A percentile compares a stretch with the other conserved stretches of the same genome.
Conservation (phyloP, 331 rosid species). For the Pyrus hybrid region DNA sequence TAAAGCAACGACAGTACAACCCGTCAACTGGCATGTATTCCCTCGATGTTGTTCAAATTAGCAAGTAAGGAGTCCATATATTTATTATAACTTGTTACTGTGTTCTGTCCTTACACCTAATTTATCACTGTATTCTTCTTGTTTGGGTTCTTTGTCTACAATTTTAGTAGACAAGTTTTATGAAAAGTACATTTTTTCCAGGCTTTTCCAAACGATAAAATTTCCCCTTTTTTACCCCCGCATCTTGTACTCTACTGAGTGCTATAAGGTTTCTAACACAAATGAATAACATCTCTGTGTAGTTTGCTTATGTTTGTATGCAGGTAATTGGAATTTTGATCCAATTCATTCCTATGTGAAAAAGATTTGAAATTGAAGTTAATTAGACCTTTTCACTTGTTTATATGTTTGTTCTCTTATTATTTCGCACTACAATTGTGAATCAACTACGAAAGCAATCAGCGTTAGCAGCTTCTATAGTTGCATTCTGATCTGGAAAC, state of each 20-base stretch:
- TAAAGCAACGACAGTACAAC: slow-evolving; percentile 92
- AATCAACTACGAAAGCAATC: neutral
- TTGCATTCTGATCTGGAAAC: neutral
- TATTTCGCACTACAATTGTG: neutral
- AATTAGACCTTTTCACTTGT: neutral
- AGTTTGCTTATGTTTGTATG: neutral
- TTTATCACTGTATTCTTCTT: neutral
- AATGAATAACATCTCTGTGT: neutral
- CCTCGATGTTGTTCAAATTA: slow-evolving; percentile 90
- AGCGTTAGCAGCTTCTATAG: neutral
- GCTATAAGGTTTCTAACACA: neutral
- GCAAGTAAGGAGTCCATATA: slow-evolving; percentile 58
- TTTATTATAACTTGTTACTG: neutral
- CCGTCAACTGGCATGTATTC: slow-evolving; percentile 97
- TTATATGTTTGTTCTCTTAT: neutral
- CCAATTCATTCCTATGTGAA: neutral
- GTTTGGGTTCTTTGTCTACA: neutral
- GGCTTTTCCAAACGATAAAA: neutral
- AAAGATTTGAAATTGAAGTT: neutral
- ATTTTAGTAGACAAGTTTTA: neutral
- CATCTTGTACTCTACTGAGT: neutral
- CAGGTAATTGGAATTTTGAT: neutral
- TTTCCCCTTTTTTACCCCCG: neutral
- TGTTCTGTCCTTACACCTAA: neutral
- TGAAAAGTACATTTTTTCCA: neutral